Conservation (phyloP, 495 filamentous ascomycete genomes). For the Penicillium cinerascens region DNA sequence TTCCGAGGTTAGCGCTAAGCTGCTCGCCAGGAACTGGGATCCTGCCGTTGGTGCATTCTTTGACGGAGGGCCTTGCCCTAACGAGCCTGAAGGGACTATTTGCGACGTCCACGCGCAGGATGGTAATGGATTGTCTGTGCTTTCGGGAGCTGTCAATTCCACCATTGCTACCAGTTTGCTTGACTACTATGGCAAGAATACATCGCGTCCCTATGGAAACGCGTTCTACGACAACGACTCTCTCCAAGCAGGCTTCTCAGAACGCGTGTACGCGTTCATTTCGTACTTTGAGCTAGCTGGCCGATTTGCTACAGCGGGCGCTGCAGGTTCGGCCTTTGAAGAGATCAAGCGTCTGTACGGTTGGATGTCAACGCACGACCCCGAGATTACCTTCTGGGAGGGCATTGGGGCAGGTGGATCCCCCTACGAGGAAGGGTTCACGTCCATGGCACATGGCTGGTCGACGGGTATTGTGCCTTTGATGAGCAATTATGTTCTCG, state of each 20-base stretch:
- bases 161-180: constrained; percentile 28
- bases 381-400: constrained; percentile 41
- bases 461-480: constrained; percentile 37
- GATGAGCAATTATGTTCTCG: constrained; percentile 38
- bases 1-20: constrained; percentile 21
- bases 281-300: constrained; percentile 48
- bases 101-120: constrained; percentile 42
- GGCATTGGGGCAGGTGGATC: constrained; percentile 36
- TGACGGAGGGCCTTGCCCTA: constrained; percentile 24
- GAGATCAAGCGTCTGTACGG: constrained; percentile 41
- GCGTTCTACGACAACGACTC: constrained; percentile 44
- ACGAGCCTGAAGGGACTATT: constrained; percentile 15
- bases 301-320: constrained; percentile 32
- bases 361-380: constrained; percentile 45
- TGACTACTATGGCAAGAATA: constrained; percentile 28
- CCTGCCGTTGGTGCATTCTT: constrained; percentile 35
- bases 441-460: constrained; percentile 40
- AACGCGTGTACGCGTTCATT: constrained; percentile 49
- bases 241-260: constrained; percentile 28
- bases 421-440: constrained; percentile 37
- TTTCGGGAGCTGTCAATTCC: constrained; percentile 32
- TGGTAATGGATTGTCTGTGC: constrained; percentile 41
- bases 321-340: constrained; percentile 32
- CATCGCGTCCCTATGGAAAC: constrained; percentile 37
- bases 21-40: constrained; percentile 35